phyloP scores from a whole-genome alignment of 2,329 filamentous ascomycete species.

The Penicillium nordicum region DNA sequence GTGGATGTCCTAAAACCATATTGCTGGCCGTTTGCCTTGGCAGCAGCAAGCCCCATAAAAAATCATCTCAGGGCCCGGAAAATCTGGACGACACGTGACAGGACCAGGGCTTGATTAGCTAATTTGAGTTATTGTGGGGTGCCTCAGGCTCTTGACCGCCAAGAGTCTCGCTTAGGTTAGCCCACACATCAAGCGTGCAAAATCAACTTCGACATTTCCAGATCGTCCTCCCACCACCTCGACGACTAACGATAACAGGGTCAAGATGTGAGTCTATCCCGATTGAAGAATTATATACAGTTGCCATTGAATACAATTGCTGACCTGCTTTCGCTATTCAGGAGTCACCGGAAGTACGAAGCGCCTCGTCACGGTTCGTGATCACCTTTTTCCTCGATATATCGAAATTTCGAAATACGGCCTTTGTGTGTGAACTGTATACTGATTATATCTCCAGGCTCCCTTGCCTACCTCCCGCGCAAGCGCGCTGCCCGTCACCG shows the following conservation, averaged over 20 bases:
- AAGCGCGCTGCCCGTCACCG: conserved; percentile 93
- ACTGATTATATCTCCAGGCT: conserved; percentile 47
- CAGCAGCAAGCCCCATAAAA: conserved; percentile 6
- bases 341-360: conserved; percentile 68
- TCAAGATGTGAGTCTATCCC: conserved; percentile 44
- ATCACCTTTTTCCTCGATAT: conserved; percentile 60
- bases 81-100: conserved; percentile 5
- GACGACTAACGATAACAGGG: conserved; percentile 49
- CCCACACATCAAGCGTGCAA: conserved; percentile 44
- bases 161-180: conserved; percentile 40
- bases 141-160: conserved; percentile 3
- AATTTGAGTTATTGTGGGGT: conserved; percentile 9
- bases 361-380: conserved; percentile 93
- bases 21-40: conserved; percentile 8
- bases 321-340: conserved; percentile 30
- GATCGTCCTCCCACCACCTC: conserved; percentile 43
- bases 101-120: conserved; percentile 3
- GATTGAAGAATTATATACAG: conserved; percentile 5
- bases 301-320: conserved; percentile 20
- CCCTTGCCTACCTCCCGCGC: conserved; percentile 79
- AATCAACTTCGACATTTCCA: conserved; percentile 37
- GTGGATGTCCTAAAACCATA: conserved; percentile 6
- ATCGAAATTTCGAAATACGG: conserved; percentile 28
- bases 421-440: conserved; percentile 26
- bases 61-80: background rate